Evolutionary conservation across 768 basidiomycete species (phyloP), one percentile per base, ranked within the genome.

Genomic region (Wakefieldia striispora): DNA sequence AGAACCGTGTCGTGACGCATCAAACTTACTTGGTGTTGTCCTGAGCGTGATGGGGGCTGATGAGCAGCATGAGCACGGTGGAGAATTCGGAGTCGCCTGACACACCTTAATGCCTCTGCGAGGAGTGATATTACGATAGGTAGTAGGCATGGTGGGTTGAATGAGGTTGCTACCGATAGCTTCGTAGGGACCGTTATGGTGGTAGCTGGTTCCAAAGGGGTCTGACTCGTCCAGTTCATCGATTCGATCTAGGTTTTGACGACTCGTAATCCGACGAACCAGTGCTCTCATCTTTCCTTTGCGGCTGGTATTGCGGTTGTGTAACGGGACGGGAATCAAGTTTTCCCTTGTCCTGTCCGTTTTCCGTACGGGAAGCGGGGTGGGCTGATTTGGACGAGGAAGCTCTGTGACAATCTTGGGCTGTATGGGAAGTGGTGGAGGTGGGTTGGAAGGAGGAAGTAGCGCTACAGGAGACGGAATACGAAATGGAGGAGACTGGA

Each of bases 171-270:
- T 71, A 34, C 63, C 62, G 35, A 79, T 74, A 3, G 77, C 85
- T 60, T 91, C 86, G 58, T 90, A 91, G n/a, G 86, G 87, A 0
- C 87, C 83, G 27, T 72, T 73, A 57, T 90, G 86, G 61, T 90
- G 88, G 53, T 84, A 68, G 16, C 73, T 66, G 8, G 75, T 51
- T 4, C 88, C 88, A 50, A 82, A 73, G 2, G 88, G 86, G 64
- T 82, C 85, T 6, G 81, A 79, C 62, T 88, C 86, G 63, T 91
- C 89, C 29, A 91, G 67, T 65, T 88, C 85, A 61, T 91, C 88
- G 53, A 91, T 84, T 26, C 76, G 75, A 69, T 90, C 88, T 44
- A 90, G 73, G 60, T 51, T 53, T 55, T 38, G 63, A 54, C 42
- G 61, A 27, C 38, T 49, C 35, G 66, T 63, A 16, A 70, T 41